Conservation (phyloP, 2,329 filamentous ascomycete species). For the Paecilomyces fulvus region DNA sequence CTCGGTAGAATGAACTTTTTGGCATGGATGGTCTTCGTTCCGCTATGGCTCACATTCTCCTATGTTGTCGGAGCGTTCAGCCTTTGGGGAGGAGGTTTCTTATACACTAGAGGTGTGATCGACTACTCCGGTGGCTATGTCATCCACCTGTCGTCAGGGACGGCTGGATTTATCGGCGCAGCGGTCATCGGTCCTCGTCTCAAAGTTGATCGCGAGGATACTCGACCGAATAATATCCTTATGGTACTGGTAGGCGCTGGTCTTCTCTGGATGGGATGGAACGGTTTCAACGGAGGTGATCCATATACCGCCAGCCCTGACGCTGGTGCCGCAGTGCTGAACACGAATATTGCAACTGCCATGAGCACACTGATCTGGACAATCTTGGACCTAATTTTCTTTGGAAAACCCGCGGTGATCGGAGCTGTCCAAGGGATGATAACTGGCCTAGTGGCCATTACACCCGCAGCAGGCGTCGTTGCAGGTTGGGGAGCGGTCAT, state of each 20-base stretch:
- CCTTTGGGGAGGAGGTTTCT: conserved; percentile 41
- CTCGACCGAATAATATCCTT: conserved; percentile 41
- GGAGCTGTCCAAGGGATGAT: conserved; percentile 46
- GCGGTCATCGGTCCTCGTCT: conserved; percentile 43
- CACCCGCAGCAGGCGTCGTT: conserved; percentile 43
- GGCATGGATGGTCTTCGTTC: conserved; percentile 47
- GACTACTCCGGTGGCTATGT: conserved; percentile 48
- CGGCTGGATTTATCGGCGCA: conserved; percentile 38
- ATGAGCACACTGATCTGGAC: conserved; percentile 42
- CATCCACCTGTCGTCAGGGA: conserved; percentile 46
- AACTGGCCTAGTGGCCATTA: conserved; percentile 46
- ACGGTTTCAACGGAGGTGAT: conserved; percentile 47
- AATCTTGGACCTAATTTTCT: conserved; percentile 38
- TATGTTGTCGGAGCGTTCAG: conserved; percentile 36
- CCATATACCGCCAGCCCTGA: conserved; percentile 44
- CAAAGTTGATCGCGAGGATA: conserved; percentile 36
- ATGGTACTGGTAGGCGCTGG: conserved; percentile 40
- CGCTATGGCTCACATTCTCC: conserved; percentile 43
- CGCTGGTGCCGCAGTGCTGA: conserved; percentile 44
- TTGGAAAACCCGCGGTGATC: conserved; percentile 43
- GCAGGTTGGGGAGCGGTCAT: conserved; percentile 45
- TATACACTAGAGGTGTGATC: conserved; percentile 39
- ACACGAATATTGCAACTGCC: conserved; percentile 44
- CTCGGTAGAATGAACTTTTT: conserved; percentile 44
- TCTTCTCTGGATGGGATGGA: conserved; percentile 47